Evolutionary conservation across 2,329 filamentous ascomycete genomes (phyloP).

Genomic region (Exophiala phaeomuriformis): DNA sequence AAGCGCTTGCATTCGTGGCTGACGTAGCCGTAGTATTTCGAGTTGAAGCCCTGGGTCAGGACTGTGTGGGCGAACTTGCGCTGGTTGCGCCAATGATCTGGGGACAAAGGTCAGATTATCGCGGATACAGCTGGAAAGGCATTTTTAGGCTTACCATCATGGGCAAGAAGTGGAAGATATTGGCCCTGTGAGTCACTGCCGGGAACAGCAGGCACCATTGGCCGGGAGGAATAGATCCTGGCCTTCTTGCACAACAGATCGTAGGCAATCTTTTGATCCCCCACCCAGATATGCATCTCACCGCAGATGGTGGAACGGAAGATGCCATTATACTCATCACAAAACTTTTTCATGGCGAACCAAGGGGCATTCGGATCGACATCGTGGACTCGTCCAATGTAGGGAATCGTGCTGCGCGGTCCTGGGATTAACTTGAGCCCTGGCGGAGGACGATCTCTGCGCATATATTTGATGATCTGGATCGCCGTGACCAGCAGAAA

Average conservation of each 20-base stretch:
- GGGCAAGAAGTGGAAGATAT: constrained; percentile 27
- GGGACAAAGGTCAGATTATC: not conserved
- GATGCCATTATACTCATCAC: constrained; percentile 25
- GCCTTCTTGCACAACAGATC: constrained; percentile 28
- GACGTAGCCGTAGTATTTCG: constrained; percentile 28
- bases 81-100: constrained; percentile 28
- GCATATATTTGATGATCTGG: constrained; percentile 37
- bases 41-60: constrained; percentile 27
- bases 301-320: constrained; percentile 28
- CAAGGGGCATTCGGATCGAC: constrained; percentile 27
- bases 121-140: too few relatives aligned
- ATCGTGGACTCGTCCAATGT: constrained; percentile 28
- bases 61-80: constrained; percentile 29
- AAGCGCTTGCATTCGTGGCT: constrained; percentile 27
- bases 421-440: constrained; percentile 27
- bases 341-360: constrained; percentile 28
- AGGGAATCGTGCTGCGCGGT: constrained; percentile 26
- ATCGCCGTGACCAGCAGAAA: constrained; percentile 24
- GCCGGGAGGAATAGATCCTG: constrained; percentile 27
- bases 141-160: constrained; percentile 19
- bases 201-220: constrained; percentile 27
- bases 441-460: constrained; percentile 25
- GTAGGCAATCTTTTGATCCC: constrained; percentile 24
- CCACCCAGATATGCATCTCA: constrained; percentile 29
- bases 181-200: constrained; percentile 27